A percentile compares a stretch with the other conserved stretches of the same genome.
phyloP scores from a whole-genome alignment of 1,139 yeast species.

The Tardiomyces blankii region DNA sequence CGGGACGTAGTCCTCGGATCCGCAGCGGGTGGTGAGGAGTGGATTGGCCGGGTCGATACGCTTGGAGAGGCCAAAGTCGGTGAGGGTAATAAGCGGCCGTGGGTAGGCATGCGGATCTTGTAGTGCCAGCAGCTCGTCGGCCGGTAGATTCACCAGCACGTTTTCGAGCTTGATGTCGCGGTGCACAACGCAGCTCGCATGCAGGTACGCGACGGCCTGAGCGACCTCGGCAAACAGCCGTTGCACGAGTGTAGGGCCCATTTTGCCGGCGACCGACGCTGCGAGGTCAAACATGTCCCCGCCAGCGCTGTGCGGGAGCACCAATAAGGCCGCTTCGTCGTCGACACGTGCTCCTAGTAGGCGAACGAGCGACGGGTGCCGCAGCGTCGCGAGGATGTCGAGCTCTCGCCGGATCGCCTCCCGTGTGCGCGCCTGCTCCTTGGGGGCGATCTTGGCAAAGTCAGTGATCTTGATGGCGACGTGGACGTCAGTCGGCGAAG shows the following conservation, averaged over 20 bases:
- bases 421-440: slow-evolving; percentile 43
- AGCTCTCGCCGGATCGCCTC: slow-evolving; percentile 68
- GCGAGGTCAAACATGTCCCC: slow-evolving; percentile 72
- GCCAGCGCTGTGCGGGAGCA: slow-evolving; percentile 68
- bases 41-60: slow-evolving; percentile 48
- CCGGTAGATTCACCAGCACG: slow-evolving; percentile 39
- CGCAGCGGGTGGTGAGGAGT: slow-evolving; percentile 74
- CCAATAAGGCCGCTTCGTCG: slow-evolving; percentile 34
- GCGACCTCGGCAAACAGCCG: slow-evolving; percentile 61
- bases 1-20: slow-evolving; percentile 90
- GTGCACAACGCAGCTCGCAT: slow-evolving; percentile 57
- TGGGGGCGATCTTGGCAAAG: slow-evolving; percentile 14
- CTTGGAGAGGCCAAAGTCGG: slow-evolving; percentile 85
- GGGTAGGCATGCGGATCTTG: slow-evolving; percentile 13
- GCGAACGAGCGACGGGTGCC: slow-evolving; percentile 35
- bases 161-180: slow-evolving; percentile 51
- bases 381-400: slow-evolving; percentile 38
- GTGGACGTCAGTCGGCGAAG: slow-evolving; percentile 7
- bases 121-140: slow-evolving; percentile 24
- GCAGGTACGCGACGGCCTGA: slow-evolving; percentile 64
- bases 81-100: slow-evolving; percentile 46
- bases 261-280: slow-evolving; percentile 28
- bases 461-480: slow-evolving; percentile 30
- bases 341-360: slow-evolving; percentile 27
- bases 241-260: slow-evolving; percentile 39